Evolutionary conservation across 176 grass and related monocot species (phyloP).

Genomic region (Oryza longistaminata): DNA sequence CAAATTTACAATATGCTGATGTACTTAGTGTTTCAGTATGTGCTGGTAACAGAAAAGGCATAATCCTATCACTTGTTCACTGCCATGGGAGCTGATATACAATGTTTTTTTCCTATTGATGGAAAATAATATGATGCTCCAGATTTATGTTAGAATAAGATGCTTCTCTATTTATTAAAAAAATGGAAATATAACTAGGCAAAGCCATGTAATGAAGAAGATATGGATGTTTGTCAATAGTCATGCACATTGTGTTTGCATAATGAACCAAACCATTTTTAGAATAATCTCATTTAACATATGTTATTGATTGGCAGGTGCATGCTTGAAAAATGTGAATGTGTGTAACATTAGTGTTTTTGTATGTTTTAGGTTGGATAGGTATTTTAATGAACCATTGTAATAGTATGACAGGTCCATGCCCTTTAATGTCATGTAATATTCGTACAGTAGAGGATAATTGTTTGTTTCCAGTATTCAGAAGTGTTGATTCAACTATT

Average conservation of each 20-base stretch:
- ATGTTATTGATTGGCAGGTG: constrained; percentile 12
- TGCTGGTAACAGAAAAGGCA: neutral
- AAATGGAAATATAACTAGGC: neutral
- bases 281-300: neutral
- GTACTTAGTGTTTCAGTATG: too few relatives aligned
- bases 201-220: neutral
- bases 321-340: constrained; percentile 36
- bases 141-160: neutral
- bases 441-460: neutral
- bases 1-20: too few relatives aligned
- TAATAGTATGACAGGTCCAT: neutral
- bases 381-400: neutral
- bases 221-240: neutral
- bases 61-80: neutral
- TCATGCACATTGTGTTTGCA: neutral
- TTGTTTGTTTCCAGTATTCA: constrained; percentile 12
- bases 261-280: constrained; percentile 16
- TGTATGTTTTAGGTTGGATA: neutral
- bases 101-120: neutral
- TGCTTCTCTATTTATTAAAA: neutral
- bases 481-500: neutral
- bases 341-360: neutral
- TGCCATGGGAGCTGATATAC: neutral
- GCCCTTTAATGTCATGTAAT: neutral
- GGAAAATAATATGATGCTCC: neutral